Percentiles rank a stretch among this genome's conserved stretches.
phyloP scores from a whole-genome alignment of 2,329 filamentous ascomycete genomes.

The Microcyclosporella mali region DNA sequence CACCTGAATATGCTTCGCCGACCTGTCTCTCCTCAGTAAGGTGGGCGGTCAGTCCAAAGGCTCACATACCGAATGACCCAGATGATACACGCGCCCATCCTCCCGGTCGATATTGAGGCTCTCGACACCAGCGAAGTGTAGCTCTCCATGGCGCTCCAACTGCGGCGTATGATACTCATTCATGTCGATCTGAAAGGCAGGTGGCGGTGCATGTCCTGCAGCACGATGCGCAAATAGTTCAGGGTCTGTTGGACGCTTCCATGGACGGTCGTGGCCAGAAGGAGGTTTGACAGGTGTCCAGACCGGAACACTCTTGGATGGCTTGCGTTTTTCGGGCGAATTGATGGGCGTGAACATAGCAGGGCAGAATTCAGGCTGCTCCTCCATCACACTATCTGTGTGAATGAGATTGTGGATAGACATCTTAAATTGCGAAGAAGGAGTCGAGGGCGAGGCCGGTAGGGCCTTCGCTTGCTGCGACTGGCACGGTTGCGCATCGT shows the following conservation, averaged over 20 bases:
- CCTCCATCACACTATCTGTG: not conserved
- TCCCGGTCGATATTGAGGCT: slow-evolving; percentile 7
- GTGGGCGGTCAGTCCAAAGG: not conserved
- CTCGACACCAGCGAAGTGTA: not conserved
- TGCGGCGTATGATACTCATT: slow-evolving; percentile 1
- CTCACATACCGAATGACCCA: slow-evolving; percentile 11
- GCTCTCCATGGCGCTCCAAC: not conserved
- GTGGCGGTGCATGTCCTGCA: not conserved
- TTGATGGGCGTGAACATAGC: slow-evolving; percentile 1
- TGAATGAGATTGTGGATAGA: not conserved
- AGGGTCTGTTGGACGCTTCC: not conserved
- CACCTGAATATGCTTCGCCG: slow-evolving; percentile 14
- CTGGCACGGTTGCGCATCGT: not conserved
- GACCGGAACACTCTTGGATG: not conserved
- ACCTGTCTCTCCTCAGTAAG: slow-evolving; percentile 7
- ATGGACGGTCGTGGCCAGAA: not conserved
- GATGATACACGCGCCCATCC: slow-evolving; percentile 15
- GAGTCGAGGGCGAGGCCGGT: no score
- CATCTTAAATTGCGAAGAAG: not conserved
- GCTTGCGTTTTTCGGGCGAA: no score
- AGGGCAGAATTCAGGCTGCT: no score
- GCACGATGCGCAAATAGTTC: not conserved
- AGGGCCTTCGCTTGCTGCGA: no score
- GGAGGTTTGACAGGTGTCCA: not conserved
- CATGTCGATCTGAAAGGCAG: slow-evolving; percentile 2